Base-by-base conservation (phyloP, 306 rosid species). In the Ammopiptanthus mongolicus region DNA sequence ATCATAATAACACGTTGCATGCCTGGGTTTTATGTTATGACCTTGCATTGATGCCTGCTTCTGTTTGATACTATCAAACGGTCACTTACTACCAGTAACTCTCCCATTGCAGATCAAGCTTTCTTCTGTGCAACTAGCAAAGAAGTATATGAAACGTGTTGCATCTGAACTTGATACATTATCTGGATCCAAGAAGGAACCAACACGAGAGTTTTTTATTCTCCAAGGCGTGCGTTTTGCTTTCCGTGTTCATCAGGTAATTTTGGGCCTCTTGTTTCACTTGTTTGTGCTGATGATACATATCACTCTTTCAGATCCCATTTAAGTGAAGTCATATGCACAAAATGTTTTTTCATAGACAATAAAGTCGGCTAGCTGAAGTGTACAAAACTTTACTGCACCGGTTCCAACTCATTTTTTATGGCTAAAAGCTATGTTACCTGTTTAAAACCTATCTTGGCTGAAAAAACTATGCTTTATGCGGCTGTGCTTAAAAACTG, bases 221-320 rank as follows among this genome's bases (percentile, higher is more conserved):
- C 84, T 92, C 41, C 97, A 92, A 79, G 98, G 98, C 23, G 96
- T 92, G 21, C 96, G 92, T 18, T 92, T 92, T 31, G 98, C 98
- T 51, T 92, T 92, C 84, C 91, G 94, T 13, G 92, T 90, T 79
- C 98, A 92, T 87, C 98, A 92, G 96, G 96, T 90, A 88, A 36
- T 17, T 34, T 31, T 25, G 14, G 58, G 17, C 41, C 56, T 41
- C 67, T 31, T 55, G 46, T 25, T 17, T 17, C 8, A 8, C 17
- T 3, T 5, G 1, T 31, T 21, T 31, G 19, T 33, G 29, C 42
- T 28, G 37, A 28, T 14, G 58, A 67, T 23, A 21, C 6, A 42
- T 58, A 4, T 21, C 19, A 55, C 31, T 33, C 47, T 59, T 25
- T 14, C 13, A 5, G 14, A 36, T 15, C 9, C 28, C 19, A 18